A percentile compares a stretch with the other conserved stretches of the same genome.
phyloP scores from a whole-genome alignment of 2,329 filamentous ascomycete genomes.

The Monilinia aucupariae region DNA sequence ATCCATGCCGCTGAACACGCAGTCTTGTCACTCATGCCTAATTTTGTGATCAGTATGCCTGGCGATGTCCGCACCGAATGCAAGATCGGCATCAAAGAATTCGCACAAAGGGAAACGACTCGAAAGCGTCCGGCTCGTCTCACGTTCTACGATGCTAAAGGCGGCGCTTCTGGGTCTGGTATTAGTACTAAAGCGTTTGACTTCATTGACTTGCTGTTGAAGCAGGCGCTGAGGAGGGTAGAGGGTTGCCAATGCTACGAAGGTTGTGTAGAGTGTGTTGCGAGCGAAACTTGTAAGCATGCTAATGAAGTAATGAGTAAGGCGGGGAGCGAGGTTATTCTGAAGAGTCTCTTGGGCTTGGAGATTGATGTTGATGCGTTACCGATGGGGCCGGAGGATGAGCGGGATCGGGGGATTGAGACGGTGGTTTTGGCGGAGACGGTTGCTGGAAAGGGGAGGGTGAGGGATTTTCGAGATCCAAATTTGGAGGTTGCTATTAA shows the following conservation, averaged over 20 bases:
- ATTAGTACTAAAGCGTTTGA: conserved; percentile 93
- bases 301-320: conserved; percentile 92
- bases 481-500: conserved; percentile 30
- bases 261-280: conserved; percentile 88
- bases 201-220: conserved; percentile 73
- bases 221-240: conserved; percentile 70
- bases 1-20: conserved; percentile 96
- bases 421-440: conserved; percentile 65
- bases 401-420: conserved; percentile 67
- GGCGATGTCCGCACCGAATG: conserved; percentile 94
- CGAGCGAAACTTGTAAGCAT: conserved; percentile 76
- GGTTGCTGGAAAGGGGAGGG: conserved; percentile 28
- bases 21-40: conserved; percentile 78
- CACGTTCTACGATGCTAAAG: conserved; percentile 94
- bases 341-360: conserved; percentile 68
- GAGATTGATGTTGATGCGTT: conserved; percentile 78
- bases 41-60: conserved; percentile 82
- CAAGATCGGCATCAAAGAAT: conserved; percentile 83
- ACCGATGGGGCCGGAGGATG: conserved; percentile 76
- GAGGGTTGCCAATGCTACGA: conserved; percentile 69
- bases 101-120: conserved; percentile 61
- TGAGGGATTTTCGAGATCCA: conserved; percentile 27
- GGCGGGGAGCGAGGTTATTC: conserved; percentile 73
- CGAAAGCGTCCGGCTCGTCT: conserved; percentile 82
- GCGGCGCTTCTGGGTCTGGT: conserved; percentile 74